Conservation (phyloP, 1,284 basidiomycete genomes). For the Cryptococcus depauperatus region DNA sequence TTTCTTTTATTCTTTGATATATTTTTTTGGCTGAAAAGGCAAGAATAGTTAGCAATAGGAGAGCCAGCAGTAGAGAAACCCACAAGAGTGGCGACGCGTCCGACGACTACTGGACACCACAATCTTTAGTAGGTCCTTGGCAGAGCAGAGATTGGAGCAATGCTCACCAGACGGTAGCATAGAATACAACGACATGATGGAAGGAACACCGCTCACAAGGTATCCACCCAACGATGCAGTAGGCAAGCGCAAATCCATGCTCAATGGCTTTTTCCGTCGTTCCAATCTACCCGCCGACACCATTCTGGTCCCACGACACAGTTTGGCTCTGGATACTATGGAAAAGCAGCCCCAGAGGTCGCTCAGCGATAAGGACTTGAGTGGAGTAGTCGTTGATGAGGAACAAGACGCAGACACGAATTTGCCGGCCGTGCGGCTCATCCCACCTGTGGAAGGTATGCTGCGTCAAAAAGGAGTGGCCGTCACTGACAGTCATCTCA, state of each 20-base stretch:
- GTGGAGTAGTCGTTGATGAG: constrained; percentile 8
- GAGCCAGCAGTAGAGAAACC: neutral
- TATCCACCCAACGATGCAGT: neutral
- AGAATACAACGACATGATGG: neutral
- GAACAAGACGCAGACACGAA: constrained; percentile 14
- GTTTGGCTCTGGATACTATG: constrained; percentile 7
- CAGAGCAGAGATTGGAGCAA: too few species aligned
- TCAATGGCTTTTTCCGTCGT: neutral
- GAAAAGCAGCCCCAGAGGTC: neutral
- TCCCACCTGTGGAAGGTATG: constrained; percentile 20
- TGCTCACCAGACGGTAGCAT: neutral
- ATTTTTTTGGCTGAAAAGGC: too few species aligned
- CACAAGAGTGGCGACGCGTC: neutral
- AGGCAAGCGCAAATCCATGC: neutral
- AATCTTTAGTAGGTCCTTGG: too few species aligned
- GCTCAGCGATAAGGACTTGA: neutral
- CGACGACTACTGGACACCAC: constrained; percentile 1
- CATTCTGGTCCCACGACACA: constrained; percentile 6
- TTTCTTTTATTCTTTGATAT: too few species aligned
- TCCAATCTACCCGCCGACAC: neutral
- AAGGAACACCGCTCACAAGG: neutral
- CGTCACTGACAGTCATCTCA: constrained; percentile 1
- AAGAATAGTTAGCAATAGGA: too few species aligned
- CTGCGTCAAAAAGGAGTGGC: neutral
- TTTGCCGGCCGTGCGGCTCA: constrained; percentile 20